Conservation (phyloP, 495 filamentous ascomycete species). For the Aspergillus carlsbadensis region DNA sequence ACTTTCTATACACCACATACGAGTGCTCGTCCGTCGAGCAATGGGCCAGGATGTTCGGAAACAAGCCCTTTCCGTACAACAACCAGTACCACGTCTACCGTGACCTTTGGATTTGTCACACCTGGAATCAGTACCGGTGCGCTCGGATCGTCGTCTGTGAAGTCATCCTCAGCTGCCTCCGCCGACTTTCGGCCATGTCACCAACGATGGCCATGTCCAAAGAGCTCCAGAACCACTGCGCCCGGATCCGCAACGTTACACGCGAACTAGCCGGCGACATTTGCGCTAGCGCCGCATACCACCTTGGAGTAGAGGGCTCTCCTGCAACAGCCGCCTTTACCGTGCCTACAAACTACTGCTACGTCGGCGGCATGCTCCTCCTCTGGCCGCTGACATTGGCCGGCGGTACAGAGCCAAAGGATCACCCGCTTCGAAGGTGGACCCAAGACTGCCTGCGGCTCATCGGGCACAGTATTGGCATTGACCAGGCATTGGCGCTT, state of each 20-base stretch:
- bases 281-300: slow-evolving; percentile 43
- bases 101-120: slow-evolving; percentile 54
- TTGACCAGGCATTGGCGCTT: slow-evolving; percentile 48
- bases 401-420: slow-evolving; percentile 33
- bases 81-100: slow-evolving; percentile 60
- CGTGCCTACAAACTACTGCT: slow-evolving; percentile 24
- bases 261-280: slow-evolving; percentile 44
- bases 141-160: slow-evolving; percentile 58
- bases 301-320: slow-evolving; percentile 29
- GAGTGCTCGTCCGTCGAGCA: slow-evolving; percentile 22
- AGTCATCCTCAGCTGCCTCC: slow-evolving; percentile 37
- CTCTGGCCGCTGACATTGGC: slow-evolving; percentile 51
- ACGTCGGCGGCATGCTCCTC: slow-evolving; percentile 43
- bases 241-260: slow-evolving; percentile 31
- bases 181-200: slow-evolving; percentile 12
- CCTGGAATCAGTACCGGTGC: slow-evolving; percentile 65
- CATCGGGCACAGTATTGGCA: slow-evolving; percentile 46
- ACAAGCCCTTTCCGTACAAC: slow-evolving; percentile 41
- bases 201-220: slow-evolving; percentile 20
- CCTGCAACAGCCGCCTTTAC: slow-evolving; percentile 4
- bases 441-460: slow-evolving; percentile 38
- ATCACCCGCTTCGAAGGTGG: slow-evolving; percentile 41
- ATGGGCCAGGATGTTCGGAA: slow-evolving; percentile 22
- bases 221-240: slow-evolving; percentile 34
- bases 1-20: slow-evolving; percentile 32